Evolutionary conservation across 106 monocot genomes (phyloP), one percentile per base, ranked within the genome.

Genomic region (Phalaenopsis aphrodite): DNA sequence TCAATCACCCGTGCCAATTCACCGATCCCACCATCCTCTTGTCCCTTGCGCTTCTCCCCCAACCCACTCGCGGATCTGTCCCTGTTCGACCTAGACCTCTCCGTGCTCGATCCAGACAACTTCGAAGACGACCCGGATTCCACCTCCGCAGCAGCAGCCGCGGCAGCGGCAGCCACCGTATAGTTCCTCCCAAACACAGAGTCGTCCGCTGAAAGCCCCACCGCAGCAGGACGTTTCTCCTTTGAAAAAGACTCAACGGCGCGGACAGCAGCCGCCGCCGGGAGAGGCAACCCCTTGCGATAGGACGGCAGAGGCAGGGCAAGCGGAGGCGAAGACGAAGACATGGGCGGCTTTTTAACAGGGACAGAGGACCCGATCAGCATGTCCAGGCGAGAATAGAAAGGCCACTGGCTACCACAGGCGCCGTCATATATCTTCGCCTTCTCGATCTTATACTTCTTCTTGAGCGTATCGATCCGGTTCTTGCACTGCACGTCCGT

Each of bases 401-500:
- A 95, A 19, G 77, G 72, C 95, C 95, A 95, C 69, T 77, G 86
- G 81, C 85, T 85, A 19, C 65, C 2, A 43, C 17, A 21, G 41
- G 78, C 30, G 75, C 78, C 87, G 52, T 80, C 84, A 16, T 58
- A 67, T 55, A 91, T 83, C 55, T 87, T 79, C 41, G 82, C 67
- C 82, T 85, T 86, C 91, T 95, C 95, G 49, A 76, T 58, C 93
- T 93, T 95, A 77, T 91, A 93, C 88, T 93, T 95, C 86, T 95
- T 95, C 93, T 95, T 95, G 11, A 95, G 77, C 41, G 95, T 95
- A 72, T 95, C 95, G 89, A 95, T 82, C 61, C 95, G 90, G 85
- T 95, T 91, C 88, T 95, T 95, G 83, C 95, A 93, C 85, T 95
- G 95, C 47, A 92, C 83, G 75, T 95, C 90, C 47, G 92, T 95